phyloP scores from a whole-genome alignment of 2,329 filamentous ascomycete genomes.

The Thermothelomyces thermophilus region DNA sequence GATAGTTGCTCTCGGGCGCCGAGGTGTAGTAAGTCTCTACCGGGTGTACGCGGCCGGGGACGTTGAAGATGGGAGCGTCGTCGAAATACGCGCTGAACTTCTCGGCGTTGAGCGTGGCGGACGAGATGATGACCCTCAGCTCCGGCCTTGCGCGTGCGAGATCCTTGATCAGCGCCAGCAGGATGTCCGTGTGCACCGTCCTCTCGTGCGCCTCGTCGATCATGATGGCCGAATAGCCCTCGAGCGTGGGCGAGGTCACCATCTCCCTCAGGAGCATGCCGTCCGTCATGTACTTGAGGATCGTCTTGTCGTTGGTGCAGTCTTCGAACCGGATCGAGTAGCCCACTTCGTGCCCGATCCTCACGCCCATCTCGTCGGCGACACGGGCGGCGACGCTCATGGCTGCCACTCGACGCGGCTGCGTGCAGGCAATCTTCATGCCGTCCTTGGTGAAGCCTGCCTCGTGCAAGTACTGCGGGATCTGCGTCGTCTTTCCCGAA shows the following conservation, averaged over 20 bases:
- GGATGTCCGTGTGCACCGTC: constrained; percentile 83
- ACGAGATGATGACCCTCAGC: constrained; percentile 84
- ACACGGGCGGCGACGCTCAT: constrained; percentile 98
- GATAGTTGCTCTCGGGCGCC: constrained; percentile 87
- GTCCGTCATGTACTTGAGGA: constrained; percentile 95
- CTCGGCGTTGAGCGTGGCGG: constrained; percentile 87
- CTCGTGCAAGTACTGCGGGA: constrained; percentile 90
- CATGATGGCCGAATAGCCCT: constrained; percentile 81
- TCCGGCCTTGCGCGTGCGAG: constrained; percentile 76
- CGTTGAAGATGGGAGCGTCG: constrained; percentile 87
- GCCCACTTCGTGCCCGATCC: constrained; percentile 85
- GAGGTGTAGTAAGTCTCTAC: constrained; percentile 89
- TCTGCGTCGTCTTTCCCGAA: constrained; percentile 89
- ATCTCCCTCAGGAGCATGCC: constrained; percentile 90
- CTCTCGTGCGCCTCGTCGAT: constrained; percentile 97
- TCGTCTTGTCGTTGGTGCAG: constrained; percentile 81
- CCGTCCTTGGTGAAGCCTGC: constrained; percentile 80
- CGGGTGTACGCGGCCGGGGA: constrained; percentile 80
- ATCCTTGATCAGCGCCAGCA: constrained; percentile 84
- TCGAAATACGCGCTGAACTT: constrained; percentile 92
- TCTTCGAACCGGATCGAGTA: constrained; percentile 96
- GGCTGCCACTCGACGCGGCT: constrained; percentile 88
- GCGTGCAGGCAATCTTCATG: constrained; percentile 84
- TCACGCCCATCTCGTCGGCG: constrained; percentile 85
- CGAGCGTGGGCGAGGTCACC: constrained; percentile 78